A percentile compares a stretch with the other conserved stretches of the same genome.
Conservation (phyloP, 306 rosid genomes). For the Vigna mungo region DNA sequence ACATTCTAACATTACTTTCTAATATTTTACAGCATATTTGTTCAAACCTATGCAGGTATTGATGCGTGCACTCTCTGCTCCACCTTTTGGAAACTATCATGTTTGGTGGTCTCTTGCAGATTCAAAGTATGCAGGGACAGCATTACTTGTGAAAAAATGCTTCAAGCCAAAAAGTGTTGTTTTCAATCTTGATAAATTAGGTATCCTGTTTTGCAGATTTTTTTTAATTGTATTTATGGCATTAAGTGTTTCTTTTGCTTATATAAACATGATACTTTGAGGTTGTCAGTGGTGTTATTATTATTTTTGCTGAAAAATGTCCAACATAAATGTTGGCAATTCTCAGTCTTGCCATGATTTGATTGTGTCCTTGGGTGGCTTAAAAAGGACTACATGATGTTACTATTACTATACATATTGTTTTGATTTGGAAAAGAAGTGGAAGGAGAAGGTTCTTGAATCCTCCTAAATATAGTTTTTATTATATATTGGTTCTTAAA, state of each 20-base stretch:
- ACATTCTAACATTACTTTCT: neutral
- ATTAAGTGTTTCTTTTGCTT: slow-evolving; percentile 14
- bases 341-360: neutral
- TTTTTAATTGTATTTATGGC: slow-evolving; percentile 1
- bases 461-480: too few species aligned
- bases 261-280: slow-evolving; percentile 8
- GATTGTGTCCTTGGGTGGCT: neutral
- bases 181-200: slow-evolving; percentile 89
- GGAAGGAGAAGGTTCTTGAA: neutral
- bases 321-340: neutral
- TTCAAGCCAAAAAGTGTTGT: slow-evolving; percentile 73
- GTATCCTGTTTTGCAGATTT: slow-evolving; percentile 50
- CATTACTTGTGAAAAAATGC: slow-evolving; percentile 82
- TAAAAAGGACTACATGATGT: neutral
- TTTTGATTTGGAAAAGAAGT: neutral
- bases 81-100: slow-evolving; percentile 77
- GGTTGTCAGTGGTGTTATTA: neutral
- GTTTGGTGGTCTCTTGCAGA: slow-evolving; percentile 99
- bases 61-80: slow-evolving; percentile 87
- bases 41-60: slow-evolving; percentile 64
- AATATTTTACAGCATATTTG: slow-evolving; percentile 31
- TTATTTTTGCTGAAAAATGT: neutral
- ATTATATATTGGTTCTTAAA: too few species aligned
- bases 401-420: neutral
- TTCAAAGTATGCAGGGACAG: slow-evolving; percentile 98